Percentiles rank a stretch among this genome's conserved stretches.
Conservation (phyloP, 805 yeast genomes). For the Pichia membranifaciens region DNA sequence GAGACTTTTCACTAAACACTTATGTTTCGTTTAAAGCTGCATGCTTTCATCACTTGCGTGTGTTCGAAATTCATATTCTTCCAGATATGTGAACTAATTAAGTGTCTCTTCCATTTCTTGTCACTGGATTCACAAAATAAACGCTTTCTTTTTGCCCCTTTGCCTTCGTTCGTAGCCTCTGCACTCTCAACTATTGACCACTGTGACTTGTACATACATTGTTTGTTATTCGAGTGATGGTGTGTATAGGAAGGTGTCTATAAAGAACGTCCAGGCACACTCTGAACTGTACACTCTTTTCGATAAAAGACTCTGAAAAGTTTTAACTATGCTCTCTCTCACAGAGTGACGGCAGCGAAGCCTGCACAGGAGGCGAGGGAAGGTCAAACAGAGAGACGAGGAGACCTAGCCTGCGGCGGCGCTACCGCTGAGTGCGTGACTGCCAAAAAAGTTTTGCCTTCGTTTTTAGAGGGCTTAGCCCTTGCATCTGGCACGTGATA, state of each 20-base stretch:
- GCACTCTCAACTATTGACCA: no score
- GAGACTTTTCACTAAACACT: no score
- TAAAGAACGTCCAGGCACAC: neutral
- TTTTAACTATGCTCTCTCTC: neutral
- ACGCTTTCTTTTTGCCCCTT: no score
- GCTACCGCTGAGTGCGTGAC: neutral
- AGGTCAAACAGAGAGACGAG: neutral
- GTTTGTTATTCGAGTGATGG: constrained; percentile 7
- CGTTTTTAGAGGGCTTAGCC: neutral
- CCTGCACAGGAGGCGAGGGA: neutral
- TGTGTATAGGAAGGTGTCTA: neutral
- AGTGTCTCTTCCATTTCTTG: no score
- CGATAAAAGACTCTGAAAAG: constrained; percentile 7
- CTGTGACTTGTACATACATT: constrained; percentile 2
- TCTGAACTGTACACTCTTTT: neutral
- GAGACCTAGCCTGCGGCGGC: neutral
- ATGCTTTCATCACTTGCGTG: no score
- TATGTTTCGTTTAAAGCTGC: no score
- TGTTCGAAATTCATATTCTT: no score
- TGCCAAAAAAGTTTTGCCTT: neutral
- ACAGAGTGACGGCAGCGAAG: neutral
- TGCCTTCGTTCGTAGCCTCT: no score
- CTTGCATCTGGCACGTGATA: neutral
- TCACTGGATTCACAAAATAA: no score
- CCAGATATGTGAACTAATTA: no score